A percentile compares a stretch with the other conserved stretches of the same genome.
Conservation (phyloP, 345 rosid genomes). For the Eucalyptus fibrosa region DNA sequence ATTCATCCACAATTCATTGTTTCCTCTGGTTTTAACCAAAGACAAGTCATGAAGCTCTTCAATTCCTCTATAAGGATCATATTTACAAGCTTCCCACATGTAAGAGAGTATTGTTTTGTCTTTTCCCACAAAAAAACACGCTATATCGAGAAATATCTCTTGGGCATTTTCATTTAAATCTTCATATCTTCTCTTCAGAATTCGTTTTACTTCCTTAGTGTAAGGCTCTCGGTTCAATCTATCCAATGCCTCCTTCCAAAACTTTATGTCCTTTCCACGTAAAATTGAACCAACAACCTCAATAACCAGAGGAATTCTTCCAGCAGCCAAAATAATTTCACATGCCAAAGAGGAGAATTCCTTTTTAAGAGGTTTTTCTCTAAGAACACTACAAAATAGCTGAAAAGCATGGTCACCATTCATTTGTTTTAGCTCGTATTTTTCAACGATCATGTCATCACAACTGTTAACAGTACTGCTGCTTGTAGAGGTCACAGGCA, state of each 20-base stretch:
- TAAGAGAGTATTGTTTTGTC: neutral
- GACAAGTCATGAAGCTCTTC: neutral
- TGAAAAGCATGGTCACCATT: neutral
- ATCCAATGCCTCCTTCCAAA: neutral
- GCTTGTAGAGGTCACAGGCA: no score
- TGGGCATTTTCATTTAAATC: neutral
- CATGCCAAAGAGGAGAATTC: neutral
- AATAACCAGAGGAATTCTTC: neutral
- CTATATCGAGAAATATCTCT: rapidly evolving
- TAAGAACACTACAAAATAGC: neutral
- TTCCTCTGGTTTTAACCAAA: neutral
- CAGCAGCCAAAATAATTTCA: neutral
- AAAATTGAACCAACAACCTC: neutral
- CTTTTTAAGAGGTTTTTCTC: neutral
- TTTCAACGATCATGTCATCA: neutral
- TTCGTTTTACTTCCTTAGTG: neutral
- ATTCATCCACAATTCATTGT: neutral
- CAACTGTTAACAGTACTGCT: no score
- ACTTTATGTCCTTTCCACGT: rapidly evolving
- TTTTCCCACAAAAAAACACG: neutral
- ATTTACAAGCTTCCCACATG: neutral
- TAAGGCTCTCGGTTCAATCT: neutral
- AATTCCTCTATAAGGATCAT: neutral
- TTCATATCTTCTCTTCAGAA: neutral
- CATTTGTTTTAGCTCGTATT: neutral